Base-by-base conservation (phyloP, 225 moss, liverwort and hornwort genomes). In the Sphagnum tenellum region DNA sequence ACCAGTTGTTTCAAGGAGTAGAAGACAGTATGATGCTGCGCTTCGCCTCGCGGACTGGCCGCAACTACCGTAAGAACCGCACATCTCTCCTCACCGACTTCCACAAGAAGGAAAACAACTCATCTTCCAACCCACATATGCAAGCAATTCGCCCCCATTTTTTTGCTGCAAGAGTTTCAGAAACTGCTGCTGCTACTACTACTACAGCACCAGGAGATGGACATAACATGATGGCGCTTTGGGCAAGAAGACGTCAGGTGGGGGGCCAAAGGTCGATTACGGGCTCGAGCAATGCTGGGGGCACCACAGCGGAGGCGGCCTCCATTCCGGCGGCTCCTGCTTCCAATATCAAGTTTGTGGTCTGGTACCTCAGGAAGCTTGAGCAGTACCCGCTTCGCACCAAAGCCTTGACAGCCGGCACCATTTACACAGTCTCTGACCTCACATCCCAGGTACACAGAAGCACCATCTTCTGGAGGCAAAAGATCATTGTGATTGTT, bases 361-460 rank as follows among this genome's bases (percentile, higher is more conserved):
- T 74, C 8, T 86, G 86, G 86, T 86, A 86, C 64, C 50, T 86
- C 50, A 79, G 82, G 55, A 77, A 72, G 72, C 82, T 86, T 12
- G 70, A 86, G 65, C 65, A 79, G 66, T 77, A 81, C 52, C 86
- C 86, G 11, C 74, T 86, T 49, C 49, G 77, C 72, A 86, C 86
- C 45, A 86, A 86, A 77, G 77, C 79, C 46, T 72, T 82, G 77
- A 86, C 86, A n/a, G 86, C 86, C 56, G 81, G 86, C 49, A 6
- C 72, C 67, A 86, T 86, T 50, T 86, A 86, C 75, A 74, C 82
- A 2, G 47, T 62, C 63, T 81, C 82, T 5, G 86, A 86, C 71
- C 82, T 86, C 72, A 78, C 82, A 45, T 82, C 81, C 11, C 86
- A 86, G 82, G 86, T 86, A 49, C 0, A 29, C 0, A 29, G 29